phyloP scores from a whole-genome alignment of 2,329 filamentous ascomycete genomes.

The Aureobasidium pullulans region DNA sequence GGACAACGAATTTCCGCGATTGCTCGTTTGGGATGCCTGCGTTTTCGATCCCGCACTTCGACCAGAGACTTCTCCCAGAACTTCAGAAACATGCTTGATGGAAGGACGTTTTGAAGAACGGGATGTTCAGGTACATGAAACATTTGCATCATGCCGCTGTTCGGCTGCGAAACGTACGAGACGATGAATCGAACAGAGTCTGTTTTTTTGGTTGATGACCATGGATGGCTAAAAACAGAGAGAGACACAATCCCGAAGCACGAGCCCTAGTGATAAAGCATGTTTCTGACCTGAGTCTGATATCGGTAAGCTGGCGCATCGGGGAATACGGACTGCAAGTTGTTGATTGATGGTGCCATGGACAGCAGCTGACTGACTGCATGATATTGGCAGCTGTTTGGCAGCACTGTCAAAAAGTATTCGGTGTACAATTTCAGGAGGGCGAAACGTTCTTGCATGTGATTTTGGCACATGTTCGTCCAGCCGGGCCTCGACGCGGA shows the following conservation, averaged over 20 bases:
- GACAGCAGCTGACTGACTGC: constrained; percentile 3
- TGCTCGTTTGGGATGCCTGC: not conserved
- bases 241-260: constrained; percentile 1
- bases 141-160: not conserved
- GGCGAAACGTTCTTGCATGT: constrained; percentile 7
- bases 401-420: not conserved
- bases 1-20: not conserved
- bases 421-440: constrained; percentile 2
- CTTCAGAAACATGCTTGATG: not conserved
- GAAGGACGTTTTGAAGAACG: not conserved
- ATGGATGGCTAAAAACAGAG: not conserved
- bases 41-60: not conserved
- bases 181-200: not conserved
- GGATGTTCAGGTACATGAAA: constrained; percentile 1
- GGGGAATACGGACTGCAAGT: not conserved
- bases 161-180: not conserved
- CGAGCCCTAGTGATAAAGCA: constrained; percentile 11
- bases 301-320: not conserved
- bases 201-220: not conserved
- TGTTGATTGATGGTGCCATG: not conserved
- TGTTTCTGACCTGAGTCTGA: not conserved
- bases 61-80: not conserved
- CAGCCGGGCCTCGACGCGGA: constrained; percentile 10
- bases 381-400: not conserved
- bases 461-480: constrained; percentile 11